A percentile compares a stretch with the other conserved stretches of the same genome.
phyloP scores from a whole-genome alignment of 805 yeast species.

The Pichia heedii region DNA sequence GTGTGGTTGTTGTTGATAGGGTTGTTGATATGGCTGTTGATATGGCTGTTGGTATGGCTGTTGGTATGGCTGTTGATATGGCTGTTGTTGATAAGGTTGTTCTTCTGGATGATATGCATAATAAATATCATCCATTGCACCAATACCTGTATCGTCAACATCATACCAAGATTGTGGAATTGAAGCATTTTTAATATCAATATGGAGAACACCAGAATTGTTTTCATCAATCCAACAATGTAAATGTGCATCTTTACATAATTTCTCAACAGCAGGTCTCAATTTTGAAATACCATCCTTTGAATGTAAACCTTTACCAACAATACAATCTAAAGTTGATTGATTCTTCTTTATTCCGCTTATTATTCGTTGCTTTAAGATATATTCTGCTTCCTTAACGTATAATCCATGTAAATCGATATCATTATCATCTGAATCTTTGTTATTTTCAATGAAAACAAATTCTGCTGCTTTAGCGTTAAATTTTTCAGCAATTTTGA shows the following conservation, averaged over 20 bases:
- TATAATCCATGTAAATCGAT: conserved; percentile 89
- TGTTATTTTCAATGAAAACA: conserved; percentile 79
- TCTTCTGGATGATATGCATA: conserved; percentile 11
- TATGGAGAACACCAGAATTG: conserved; percentile 73
- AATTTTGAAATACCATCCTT: conserved; percentile 73
- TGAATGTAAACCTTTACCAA: conserved; percentile 89
- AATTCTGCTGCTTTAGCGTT: conserved; percentile 83
- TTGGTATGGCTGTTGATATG: too few relatives aligned
- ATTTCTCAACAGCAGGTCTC: conserved; percentile 78
- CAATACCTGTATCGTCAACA: conserved; percentile 24
- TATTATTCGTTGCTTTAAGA: conserved; percentile 64
- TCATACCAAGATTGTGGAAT: conserved; percentile 32
- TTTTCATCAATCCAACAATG: conserved; percentile 53
- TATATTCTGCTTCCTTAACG: conserved; percentile 79
- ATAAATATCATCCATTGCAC: conserved; percentile 25
- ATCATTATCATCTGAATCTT: conserved; percentile 77
- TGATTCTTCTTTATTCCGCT: conserved; percentile 54
- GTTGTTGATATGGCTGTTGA: conserved; percentile 26
- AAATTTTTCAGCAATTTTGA: conserved; percentile 51
- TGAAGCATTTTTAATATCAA: conserved; percentile 46
- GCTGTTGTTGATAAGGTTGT: conserved; percentile 19
- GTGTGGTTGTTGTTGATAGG: conserved; percentile 19
- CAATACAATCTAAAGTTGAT: conserved; percentile 65
- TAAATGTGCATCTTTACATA: conserved; percentile 61
- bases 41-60: conserved; percentile 23